A percentile compares a stretch with the other conserved stretches of the same genome.
Conservation (phyloP, 768 basidiomycete species). For the Mycena filopes region DNA sequence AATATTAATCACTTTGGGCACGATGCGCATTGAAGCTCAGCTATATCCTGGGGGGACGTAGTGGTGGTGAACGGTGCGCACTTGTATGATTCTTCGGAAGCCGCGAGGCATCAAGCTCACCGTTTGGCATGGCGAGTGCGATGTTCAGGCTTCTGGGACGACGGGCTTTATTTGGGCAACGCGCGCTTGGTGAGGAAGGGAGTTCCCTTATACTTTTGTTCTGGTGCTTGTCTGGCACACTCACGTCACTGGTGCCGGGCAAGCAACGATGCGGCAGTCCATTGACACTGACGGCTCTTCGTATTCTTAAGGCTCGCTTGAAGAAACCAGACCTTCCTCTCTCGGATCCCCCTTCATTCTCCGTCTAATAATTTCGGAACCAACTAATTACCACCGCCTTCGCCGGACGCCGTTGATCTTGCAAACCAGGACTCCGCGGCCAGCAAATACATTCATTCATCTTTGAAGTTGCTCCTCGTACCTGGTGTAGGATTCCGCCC, state of each 20-base stretch:
- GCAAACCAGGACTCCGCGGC: background rate
- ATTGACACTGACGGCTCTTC: no score
- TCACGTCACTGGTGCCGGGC: background rate
- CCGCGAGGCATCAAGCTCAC: conserved; percentile 9
- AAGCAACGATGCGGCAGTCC: background rate
- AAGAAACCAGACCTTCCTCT: background rate
- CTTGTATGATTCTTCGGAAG: background rate
- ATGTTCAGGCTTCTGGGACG: conserved; percentile 1
- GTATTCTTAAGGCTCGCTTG: background rate
- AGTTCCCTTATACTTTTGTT: background rate
- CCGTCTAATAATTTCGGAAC: background rate
- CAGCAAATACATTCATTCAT: background rate
- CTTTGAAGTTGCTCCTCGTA: background rate
- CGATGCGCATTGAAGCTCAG: conserved; percentile 6
- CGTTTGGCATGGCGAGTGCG: background rate
- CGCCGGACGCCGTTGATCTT: background rate
- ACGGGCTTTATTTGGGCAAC: background rate
- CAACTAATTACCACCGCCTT: background rate
- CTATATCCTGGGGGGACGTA: conserved; percentile 7
- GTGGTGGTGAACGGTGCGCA: background rate
- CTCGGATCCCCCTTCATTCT: background rate
- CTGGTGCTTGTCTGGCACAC: background rate
- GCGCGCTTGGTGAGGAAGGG: background rate
- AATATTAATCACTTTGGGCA: background rate
- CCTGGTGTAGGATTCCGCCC: background rate